A percentile compares a stretch with the other conserved stretches of the same genome.
Conservation (phyloP, 345 rosid genomes). For the Salix purpurea region DNA sequence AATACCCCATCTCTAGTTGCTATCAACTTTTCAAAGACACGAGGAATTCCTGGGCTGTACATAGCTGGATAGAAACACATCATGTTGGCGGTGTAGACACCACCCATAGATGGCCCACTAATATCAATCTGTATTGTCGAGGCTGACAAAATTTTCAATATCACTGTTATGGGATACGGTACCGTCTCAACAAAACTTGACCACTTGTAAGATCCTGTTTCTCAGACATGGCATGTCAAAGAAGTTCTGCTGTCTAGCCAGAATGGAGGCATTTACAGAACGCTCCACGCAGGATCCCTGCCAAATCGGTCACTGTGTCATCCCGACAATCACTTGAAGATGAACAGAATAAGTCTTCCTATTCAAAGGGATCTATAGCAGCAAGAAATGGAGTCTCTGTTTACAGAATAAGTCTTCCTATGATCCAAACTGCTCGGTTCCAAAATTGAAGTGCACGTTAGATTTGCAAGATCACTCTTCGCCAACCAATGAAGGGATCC, state of each 20-base stretch:
- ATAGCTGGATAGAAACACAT: background rate
- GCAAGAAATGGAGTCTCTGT: background rate
- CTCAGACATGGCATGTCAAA: slow-evolving; percentile 5
- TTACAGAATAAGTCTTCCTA: background rate
- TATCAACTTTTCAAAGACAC: background rate
- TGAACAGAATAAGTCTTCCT: no score
- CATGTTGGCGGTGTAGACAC: background rate
- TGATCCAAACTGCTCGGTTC: background rate
- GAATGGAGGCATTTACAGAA: background rate
- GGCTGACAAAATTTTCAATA: background rate
- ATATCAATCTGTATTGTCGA: background rate
- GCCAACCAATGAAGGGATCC: background rate
- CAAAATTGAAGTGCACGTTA: background rate
- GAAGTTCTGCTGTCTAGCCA: background rate
- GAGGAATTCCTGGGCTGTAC: background rate
- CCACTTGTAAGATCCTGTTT: background rate
- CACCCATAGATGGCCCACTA: background rate
- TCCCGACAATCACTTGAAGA: no score
- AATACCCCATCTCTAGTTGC: background rate
- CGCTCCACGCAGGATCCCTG: background rate
- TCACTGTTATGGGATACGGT: background rate
- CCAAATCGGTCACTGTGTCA: background rate
- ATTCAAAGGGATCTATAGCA: background rate
- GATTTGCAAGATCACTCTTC: background rate
- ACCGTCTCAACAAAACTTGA: background rate